phyloP scores from a whole-genome alignment of 495 filamentous ascomycete genomes.

The Schizothecium vesticola region DNA sequence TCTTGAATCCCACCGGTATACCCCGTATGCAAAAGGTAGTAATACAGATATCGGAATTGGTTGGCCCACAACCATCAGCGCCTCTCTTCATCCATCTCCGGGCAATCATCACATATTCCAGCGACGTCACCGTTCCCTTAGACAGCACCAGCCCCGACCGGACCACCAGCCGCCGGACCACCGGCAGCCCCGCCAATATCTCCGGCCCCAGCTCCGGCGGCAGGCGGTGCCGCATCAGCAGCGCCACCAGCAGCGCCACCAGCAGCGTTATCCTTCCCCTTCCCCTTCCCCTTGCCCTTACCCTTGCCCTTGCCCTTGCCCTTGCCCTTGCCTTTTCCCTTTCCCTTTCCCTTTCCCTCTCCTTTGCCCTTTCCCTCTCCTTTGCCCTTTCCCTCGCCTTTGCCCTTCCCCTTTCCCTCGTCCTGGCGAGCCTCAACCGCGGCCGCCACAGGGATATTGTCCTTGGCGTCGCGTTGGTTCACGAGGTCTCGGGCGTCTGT shows the following conservation, averaged over 20 bases:
- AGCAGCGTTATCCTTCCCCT: no score
- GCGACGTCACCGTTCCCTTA: background rate
- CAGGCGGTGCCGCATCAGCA: background rate
- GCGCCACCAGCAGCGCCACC: background rate
- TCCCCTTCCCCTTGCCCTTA: no score
- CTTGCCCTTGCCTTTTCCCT: background rate
- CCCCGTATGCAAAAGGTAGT: background rate
- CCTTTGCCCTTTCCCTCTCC: background rate
- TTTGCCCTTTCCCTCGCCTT: conserved; percentile 3
- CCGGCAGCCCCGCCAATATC: background rate
- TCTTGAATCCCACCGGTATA: background rate
- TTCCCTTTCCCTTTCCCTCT: background rate
- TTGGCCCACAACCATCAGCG: background rate
- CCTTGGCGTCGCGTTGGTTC: background rate
- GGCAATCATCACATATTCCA: background rate
- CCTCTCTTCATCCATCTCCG: background rate
- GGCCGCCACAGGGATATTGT: background rate
- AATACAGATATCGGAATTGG: background rate
- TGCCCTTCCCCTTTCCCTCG: conserved; percentile 3
- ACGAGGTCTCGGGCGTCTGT: background rate
- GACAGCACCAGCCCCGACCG: background rate
- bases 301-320: no score
- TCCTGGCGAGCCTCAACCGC: background rate
- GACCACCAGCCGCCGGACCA: background rate
- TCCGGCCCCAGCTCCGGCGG: background rate